Conservation (phyloP, 306 rosid species). For the Boehmeria nivea region DNA sequence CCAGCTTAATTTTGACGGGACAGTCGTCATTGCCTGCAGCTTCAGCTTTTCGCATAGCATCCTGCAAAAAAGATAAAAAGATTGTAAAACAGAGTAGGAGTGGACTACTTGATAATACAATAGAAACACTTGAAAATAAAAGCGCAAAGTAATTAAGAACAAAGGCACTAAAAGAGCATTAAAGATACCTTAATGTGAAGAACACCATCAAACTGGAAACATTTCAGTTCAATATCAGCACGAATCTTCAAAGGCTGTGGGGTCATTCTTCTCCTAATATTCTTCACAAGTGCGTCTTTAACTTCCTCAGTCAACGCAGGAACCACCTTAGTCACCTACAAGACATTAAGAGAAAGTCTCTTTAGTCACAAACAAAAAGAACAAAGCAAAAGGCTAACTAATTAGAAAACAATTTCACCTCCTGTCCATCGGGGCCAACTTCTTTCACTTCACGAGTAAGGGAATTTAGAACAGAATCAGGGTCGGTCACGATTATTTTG, state of each 20-base stretch:
- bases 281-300: constrained; percentile 70
- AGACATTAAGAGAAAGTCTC: constrained; percentile 3
- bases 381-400: not conserved
- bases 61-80: constrained; percentile 39
- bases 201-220: constrained; percentile 96
- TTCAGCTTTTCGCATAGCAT: constrained; percentile 92
- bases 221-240: constrained; percentile 94
- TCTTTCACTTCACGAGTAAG: constrained; percentile 86
- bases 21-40: constrained; percentile 89
- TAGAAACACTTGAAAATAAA: not conserved
- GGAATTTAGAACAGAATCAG: constrained; percentile 69
- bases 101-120: not conserved
- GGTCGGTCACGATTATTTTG: constrained; percentile 78
- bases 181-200: constrained; percentile 76
- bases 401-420: constrained; percentile 43
- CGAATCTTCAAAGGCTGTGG: constrained; percentile 95
- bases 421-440: constrained; percentile 82
- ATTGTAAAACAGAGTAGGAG: not conserved
- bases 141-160: not conserved
- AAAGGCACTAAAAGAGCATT: not conserved
- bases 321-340: constrained; percentile 69
- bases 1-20: constrained; percentile 95
- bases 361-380: constrained; percentile 9
- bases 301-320: constrained; percentile 87
- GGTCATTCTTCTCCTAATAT: constrained; percentile 89